phyloP scores from a whole-genome alignment of 805 yeast genomes.

The Candida loeiensis region DNA sequence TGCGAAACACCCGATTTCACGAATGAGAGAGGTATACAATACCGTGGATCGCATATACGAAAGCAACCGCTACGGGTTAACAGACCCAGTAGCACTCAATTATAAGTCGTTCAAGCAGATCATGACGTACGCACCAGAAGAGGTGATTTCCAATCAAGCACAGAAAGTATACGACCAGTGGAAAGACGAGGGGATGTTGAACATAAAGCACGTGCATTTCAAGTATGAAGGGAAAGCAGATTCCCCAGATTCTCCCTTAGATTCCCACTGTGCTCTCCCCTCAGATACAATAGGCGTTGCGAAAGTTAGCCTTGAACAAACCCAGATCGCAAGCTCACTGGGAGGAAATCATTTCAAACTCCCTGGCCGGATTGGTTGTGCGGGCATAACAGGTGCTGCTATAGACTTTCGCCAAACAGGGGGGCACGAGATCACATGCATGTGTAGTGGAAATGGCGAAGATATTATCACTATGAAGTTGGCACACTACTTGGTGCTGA shows the following conservation, averaged over 20 bases:
- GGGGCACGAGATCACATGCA: conserved; percentile 25
- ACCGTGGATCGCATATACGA: conserved; percentile 16
- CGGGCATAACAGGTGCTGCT: conserved; percentile 48
- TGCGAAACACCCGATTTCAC: conserved; percentile 27
- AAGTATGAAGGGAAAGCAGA: too few species aligned
- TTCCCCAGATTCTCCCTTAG: too few species aligned
- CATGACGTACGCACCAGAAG: neutral
- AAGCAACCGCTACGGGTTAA: conserved; percentile 13
- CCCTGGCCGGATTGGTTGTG: conserved; percentile 53
- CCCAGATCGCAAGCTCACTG: conserved; percentile 40
- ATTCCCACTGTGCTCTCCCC: conserved; percentile 8
- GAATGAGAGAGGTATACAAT: conserved; percentile 21
- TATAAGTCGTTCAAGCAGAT: conserved; percentile 3
- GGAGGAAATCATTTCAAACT: conserved; percentile 53
- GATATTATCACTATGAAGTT: conserved; percentile 46
- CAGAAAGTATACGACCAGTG: conserved; percentile 10
- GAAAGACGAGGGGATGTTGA: neutral
- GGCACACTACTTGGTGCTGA: conserved; percentile 26
- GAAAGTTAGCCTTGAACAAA: conserved; percentile 14
- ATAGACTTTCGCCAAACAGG: conserved; percentile 23
- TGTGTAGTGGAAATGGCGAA: conserved; percentile 58
- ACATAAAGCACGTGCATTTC: too few species aligned
- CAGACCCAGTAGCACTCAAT: conserved; percentile 28
- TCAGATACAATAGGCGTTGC: conserved; percentile 48
- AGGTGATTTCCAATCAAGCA: conserved; percentile 12